These are phyloP conservation scores for Tylopilus orsonianus DNA, from an alignment of 1,284 basidiomycete species.

Conservation along the genomic window DNA sequence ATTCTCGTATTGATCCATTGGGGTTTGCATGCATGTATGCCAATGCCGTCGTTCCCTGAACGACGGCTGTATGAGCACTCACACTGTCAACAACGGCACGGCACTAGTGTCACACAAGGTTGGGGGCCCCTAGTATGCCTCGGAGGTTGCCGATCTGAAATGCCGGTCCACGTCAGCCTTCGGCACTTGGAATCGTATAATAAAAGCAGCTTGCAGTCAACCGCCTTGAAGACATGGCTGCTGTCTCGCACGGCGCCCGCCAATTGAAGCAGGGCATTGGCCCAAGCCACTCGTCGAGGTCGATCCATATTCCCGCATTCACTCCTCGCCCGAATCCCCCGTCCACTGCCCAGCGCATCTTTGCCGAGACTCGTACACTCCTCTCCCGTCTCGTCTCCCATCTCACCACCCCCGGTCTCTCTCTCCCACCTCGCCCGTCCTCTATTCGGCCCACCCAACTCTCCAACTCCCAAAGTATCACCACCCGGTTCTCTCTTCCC, in stretches of 20 bases:
- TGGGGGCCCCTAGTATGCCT: no score
- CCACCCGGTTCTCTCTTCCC: slow-evolving; percentile 48
- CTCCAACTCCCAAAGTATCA: slow-evolving; percentile 38
- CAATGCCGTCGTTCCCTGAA: no score
- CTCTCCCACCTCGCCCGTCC: slow-evolving; percentile 39
- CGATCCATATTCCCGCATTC: slow-evolving; percentile 20
- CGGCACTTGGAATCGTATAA: no score
- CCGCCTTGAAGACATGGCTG: slow-evolving; percentile 27
- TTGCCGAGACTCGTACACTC: slow-evolving; percentile 53
- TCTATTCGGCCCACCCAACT: slow-evolving; percentile 37
- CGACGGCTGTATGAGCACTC: no score
- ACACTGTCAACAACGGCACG: no score
- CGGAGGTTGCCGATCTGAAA: no score
- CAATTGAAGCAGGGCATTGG: slow-evolving; percentile 28
- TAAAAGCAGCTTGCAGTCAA: no score
- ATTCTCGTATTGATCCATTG: no score
- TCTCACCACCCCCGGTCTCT: slow-evolving; percentile 55
- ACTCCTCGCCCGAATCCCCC: slow-evolving; percentile 22
- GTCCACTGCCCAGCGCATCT: slow-evolving; percentile 45
- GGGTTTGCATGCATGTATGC: no score
- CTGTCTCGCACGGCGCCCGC: slow-evolving; percentile 28
- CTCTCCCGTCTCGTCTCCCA: slow-evolving; percentile 56
- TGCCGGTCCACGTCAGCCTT: no score
- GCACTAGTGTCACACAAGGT: no score
- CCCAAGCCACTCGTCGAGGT: slow-evolving; percentile 8